Evolutionary conservation across 2,329 filamentous ascomycete genomes (phyloP), one percentile per base, ranked within the genome.

Genomic region (Beauveria asiatica): DNA sequence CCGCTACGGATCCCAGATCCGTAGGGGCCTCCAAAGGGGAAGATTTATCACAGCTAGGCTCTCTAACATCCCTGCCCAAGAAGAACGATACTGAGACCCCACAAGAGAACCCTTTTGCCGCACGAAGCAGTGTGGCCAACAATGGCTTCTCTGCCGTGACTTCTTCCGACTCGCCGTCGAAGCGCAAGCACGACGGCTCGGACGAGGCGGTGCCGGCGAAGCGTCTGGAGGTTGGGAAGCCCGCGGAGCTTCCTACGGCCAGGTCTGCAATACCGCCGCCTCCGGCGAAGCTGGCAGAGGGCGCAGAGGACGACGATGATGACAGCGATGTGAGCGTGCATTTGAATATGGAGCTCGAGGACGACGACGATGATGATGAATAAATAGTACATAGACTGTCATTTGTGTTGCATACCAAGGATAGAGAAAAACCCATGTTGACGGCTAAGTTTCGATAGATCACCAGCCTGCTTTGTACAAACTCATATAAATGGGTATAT

Each of bases 331-430:
- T 78, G 59, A 84, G 81, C 61, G 78, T 84, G 13, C 80, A 84
- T 69, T 72, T 84, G 60, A 81, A 84, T 59, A 84, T 84, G 80
- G 81, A 82, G 50, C 69, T 85, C 10, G 82, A 84, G 10, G 79
- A 80, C 17, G 77, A 79, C 10, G 78, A 78, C 0, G 76, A 78
- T 50, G 63, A 62, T 52, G 57, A 59, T 23, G 48, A 53, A 27
- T 33, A 52, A 17, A n/a, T 11, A 21, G 10, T 19, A 27, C 33
- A 13, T 6, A 8, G 23, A 19, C 6, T 3, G 42, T 25, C 3
- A 5, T 51, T 9, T 50, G 21, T 44, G 52, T 53, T 53, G 41
- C n/a, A 59, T 59, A 52, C 41, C 48, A 58, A 33, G 33, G 56
- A 44, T 52, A 53, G 48, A 59, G 7, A 52, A 59, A 52, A 51